Percentiles rank a stretch among this genome's conserved stretches.
These are phyloP conservation scores for Acanthamoeba polyphaga DNA, from an alignment of 208 protist genomes.

Conservation along the genomic window DNA sequence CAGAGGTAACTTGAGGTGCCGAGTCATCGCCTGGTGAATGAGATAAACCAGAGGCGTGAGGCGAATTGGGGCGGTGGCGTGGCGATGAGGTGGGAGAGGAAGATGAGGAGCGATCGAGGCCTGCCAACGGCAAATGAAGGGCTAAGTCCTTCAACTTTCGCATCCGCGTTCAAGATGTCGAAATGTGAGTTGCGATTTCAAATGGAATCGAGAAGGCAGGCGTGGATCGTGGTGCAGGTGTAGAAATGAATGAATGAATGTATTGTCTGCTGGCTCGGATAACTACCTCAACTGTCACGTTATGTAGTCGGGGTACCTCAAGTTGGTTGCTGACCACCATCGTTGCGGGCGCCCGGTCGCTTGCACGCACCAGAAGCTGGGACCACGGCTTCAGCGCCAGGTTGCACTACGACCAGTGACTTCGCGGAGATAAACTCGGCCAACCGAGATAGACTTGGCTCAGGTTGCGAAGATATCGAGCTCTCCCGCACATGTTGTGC, in stretches of 20 bases:
- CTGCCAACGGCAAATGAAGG: not conserved
- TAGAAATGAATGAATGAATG: too few relatives aligned
- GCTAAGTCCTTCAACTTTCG: conserved; percentile 5
- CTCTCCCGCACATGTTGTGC: too few relatives aligned
- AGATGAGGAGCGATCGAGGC: not conserved
- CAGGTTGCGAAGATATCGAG: too few relatives aligned
- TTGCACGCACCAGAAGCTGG: too few relatives aligned
- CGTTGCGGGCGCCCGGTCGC: not conserved
- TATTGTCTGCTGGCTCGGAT: too few relatives aligned
- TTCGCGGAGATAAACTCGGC: too few relatives aligned
- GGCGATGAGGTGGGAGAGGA: not conserved
- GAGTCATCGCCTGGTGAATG: not conserved
- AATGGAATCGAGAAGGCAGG: too few relatives aligned
- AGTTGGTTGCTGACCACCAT: not conserved
- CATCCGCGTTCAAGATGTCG: not conserved
- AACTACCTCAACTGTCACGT: too few relatives aligned
- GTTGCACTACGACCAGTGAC: too few relatives aligned
- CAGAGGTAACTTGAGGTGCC: not conserved
- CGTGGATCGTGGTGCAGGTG: not conserved
- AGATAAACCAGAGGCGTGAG: not conserved
- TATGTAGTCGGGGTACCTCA: too few relatives aligned
- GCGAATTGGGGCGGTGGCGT: not conserved
- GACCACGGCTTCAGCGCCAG: too few relatives aligned
- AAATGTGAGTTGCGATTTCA: not conserved
- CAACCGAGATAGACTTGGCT: too few relatives aligned